Percentiles rank a stretch among this genome's conserved stretches.
Conservation (phyloP, 306 rosid species). For the Mimosa pudica region DNA sequence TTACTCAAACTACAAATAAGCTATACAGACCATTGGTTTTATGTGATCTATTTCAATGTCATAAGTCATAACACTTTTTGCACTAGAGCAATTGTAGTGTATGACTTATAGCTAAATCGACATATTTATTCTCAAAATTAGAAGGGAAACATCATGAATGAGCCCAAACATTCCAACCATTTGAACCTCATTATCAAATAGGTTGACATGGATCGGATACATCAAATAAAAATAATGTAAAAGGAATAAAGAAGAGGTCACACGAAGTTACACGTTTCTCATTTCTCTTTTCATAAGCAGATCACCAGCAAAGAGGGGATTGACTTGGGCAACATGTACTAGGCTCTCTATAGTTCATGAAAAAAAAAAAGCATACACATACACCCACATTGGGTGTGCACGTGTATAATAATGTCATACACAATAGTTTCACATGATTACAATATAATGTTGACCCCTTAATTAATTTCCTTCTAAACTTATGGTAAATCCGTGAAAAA, state of each 20-base stretch:
- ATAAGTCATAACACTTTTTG: neutral
- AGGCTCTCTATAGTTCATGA: too few relatives aligned
- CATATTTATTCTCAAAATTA: neutral
- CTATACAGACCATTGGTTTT: neutral
- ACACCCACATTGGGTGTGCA: too few relatives aligned
- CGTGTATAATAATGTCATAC: neutral
- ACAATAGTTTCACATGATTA: neutral
- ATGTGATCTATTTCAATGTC: too few relatives aligned
- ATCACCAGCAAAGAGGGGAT: conserved; percentile 21
- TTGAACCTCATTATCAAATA: neutral
- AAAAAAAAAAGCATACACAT: too few relatives aligned
- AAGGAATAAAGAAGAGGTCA: conserved; percentile 8
- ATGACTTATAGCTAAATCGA: neutral
- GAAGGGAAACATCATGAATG: too few relatives aligned
- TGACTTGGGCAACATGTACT: neutral
- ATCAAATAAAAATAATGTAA: neutral
- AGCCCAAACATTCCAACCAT: too few relatives aligned
- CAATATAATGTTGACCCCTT: neutral
- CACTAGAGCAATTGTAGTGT: too few relatives aligned
- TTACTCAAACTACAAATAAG: neutral
- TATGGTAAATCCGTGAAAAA: neutral
- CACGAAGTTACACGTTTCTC: conserved; percentile 24
- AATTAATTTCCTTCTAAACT: neutral
- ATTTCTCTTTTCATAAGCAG: conserved; percentile 32
- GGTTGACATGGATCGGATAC: conserved; percentile 28